Base-by-base conservation (phyloP, 371 early-diverging fungal genomes). In the Syncephalastrum racemosum region DNA sequence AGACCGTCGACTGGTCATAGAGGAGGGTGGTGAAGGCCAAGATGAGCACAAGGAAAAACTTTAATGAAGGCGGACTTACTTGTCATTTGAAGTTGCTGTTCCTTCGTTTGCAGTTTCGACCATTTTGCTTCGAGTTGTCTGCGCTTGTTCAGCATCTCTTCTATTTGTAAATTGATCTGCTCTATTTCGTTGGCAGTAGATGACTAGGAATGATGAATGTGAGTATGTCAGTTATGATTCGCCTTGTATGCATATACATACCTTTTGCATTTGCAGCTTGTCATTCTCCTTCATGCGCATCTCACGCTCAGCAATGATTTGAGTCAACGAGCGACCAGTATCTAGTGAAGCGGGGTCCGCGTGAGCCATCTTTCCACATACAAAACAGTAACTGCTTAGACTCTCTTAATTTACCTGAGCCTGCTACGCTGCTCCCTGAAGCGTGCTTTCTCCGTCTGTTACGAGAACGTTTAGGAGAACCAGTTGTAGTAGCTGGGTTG, bases 101-200 rank as follows among this genome's bases (percentile, higher is more conserved):
- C 86, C 48, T 82, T 75, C 45, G 71, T 71, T 41, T 81, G 78
- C 16, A 84, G 64, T 49, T 72, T 82, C 31, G 79, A 72, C 65
- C 86, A 74, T 60, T 82, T 80, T 24, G 65, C 69, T 44, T 71
- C 78, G 36, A 88, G 59, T 22, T 71, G 60, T 24, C 77, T 72
- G 43, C 84, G 81, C 53, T 81, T 73, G 18, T 70, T 71, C 7
- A 71, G 54, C 46, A 88, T 56, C 25, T 83, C 80, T 19, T 77
- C 79, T 14, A 87, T 73, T 60, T 84, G 73, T 25, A 76, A 59
- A 51, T 83, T 80, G n/a, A 88, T 79, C 54, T 86, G 86, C 10
- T 67, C 69, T 24, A 90, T 75, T 61, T 89, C 86, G 55, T 80
- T 78, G 7, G 63, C 67, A 4, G 68, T 71, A 14, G 71, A 75